Evolutionary conservation across 768 basidiomycete species (phyloP), one percentile per base, ranked within the genome.

Genomic region (Pholiota molesta): DNA sequence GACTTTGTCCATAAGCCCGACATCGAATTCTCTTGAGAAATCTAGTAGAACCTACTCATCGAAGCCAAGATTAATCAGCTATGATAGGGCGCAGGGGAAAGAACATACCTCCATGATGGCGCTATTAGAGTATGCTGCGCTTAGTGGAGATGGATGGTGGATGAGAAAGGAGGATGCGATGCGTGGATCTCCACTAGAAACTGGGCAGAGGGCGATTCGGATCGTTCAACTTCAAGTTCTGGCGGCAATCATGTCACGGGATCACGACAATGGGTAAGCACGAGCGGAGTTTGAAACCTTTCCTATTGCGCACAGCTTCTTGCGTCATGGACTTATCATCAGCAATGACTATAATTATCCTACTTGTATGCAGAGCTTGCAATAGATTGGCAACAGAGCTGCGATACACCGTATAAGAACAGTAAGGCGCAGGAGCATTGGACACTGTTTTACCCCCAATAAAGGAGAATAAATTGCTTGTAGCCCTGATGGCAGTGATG

Each of bases 11-110:
- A 99, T 83, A 65, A 98, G 84, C 64, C 82, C 77, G 75, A 97
- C 89, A 84, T 99, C 95, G 77, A 99, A 93, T 71, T 97, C 95
- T 70, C 85, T 86, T 68, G 89, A 89, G 82, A 96, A 95, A 84
- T 97, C 95, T 74, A 97, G 90, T 69, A 97, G 83, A 75, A 82
- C 87, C 95, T 97, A 65, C 47, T 8, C 47, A 49, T 49, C 23
- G 11, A 23, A 21, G 55, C 28, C 58, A 54, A 57, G 66, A 62
- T 68, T 62, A 65, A 60, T 74, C 60, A 73, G 69, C n/a, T 37
- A 58, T 39, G 51, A 53, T 55, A 65, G 39, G 64, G 51, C 60
- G 47, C 28, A 47, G 21, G 53, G 63, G 61, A 55, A n/a, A 40
- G 28, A 31, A 71, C 74, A 23, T 55, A 80, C 84, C 80, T 85